These are phyloP conservation scores for Paracamarosporium sp. DNA, from an alignment of 2,329 filamentous ascomycete genomes.

Conservation along the genomic window DNA sequence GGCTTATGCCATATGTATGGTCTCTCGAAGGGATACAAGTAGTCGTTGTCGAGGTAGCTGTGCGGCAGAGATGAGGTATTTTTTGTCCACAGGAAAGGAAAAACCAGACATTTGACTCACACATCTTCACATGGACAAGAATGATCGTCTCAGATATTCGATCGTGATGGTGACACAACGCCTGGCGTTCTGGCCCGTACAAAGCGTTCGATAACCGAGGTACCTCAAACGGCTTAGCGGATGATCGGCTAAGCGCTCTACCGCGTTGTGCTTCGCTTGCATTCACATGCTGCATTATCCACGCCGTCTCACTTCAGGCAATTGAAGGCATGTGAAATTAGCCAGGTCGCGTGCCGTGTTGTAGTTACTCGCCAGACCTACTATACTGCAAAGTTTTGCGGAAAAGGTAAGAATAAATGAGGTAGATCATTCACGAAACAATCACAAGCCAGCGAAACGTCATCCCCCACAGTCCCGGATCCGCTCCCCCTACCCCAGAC, in stretches of 20 bases:
- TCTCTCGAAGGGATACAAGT: conserved; percentile 36
- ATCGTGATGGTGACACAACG: conserved; percentile 11
- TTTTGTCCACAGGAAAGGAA: neutral
- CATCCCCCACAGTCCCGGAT: conserved; percentile 35
- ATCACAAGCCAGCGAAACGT: conserved; percentile 40
- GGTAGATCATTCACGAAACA: neutral
- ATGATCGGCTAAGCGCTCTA: neutral
- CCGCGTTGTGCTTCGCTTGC: neutral
- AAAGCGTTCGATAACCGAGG: conserved; percentile 2
- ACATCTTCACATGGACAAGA: neutral
- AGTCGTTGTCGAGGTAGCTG: neutral
- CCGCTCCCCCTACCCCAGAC: conserved; percentile 31
- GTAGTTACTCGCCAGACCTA: neutral
- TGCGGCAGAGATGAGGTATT: too few species aligned
- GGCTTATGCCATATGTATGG: conserved; percentile 32
- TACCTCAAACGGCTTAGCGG: conserved; percentile 2
- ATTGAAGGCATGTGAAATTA: conserved; percentile 39
- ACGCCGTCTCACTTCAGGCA: conserved; percentile 12
- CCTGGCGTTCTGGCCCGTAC: neutral
- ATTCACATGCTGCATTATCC: conserved; percentile 35
- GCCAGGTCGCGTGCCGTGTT: conserved; percentile 25
- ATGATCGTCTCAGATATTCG: neutral
- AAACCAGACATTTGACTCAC: neutral
- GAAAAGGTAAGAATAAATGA: neutral
- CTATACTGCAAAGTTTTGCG: neutral